Conservation (phyloP, 805 yeast genomes). For the Brettanomyces custersianus region DNA sequence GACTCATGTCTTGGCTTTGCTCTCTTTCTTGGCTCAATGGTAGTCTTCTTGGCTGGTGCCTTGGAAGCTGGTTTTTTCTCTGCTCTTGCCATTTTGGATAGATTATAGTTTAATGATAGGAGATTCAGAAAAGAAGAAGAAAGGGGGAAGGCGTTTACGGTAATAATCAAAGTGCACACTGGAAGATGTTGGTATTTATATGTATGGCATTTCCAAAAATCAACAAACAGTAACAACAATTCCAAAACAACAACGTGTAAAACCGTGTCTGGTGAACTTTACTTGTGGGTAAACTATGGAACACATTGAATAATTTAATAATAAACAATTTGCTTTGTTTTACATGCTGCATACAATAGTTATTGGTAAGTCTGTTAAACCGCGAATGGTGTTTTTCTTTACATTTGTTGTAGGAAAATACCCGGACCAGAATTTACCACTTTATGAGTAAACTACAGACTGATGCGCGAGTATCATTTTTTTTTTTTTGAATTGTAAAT, state of each 20-base stretch:
- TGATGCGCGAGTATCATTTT: background rate
- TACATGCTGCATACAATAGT: no score
- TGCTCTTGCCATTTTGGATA: conserved; percentile 51
- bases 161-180: background rate
- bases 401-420: background rate
- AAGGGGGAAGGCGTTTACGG: background rate
- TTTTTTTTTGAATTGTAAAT: no score
- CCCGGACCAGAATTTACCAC: background rate
- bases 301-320: no score
- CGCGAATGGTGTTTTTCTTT: no score
- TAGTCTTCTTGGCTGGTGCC: conserved; percentile 93
- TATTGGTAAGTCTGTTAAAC: no score
- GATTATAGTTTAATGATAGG: background rate
- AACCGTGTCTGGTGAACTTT: no score
- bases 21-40: conserved; percentile 80
- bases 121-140: background rate
- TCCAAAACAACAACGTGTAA: no score
- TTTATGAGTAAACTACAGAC: background rate
- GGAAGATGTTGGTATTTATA: background rate
- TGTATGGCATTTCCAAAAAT: no score
- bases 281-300: no score
- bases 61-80: conserved; percentile 77
- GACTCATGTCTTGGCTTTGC: conserved; percentile 94
- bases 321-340: no score
- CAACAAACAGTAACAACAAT: no score